Conservation (phyloP, 192 early-diverging fungal species). For the Entomortierella beljakovae region DNA sequence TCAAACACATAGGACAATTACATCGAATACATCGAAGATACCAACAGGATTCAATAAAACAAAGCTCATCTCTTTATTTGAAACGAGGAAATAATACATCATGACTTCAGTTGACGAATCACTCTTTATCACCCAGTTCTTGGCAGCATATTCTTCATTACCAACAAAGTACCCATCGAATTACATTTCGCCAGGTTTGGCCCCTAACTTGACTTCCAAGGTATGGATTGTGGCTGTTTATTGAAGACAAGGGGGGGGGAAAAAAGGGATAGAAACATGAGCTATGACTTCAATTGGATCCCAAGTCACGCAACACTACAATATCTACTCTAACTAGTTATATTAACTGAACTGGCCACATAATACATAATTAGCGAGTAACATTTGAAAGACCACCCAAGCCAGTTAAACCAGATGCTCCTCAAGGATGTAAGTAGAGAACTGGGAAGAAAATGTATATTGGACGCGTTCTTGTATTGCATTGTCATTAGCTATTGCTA, state of each 20-base stretch:
- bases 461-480: neutral
- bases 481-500: too few species aligned
- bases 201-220: slow-evolving; percentile 52
- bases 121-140: slow-evolving; percentile 50
- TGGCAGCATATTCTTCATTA: slow-evolving; percentile 31
- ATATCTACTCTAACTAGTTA: neutral
- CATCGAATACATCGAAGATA: too few species aligned
- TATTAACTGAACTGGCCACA: neutral
- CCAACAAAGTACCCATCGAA: slow-evolving; percentile 35
- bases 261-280: neutral
- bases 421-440: slow-evolving; percentile 31
- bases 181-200: slow-evolving; percentile 29
- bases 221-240: slow-evolving; percentile 19
- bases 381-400: slow-evolving; percentile 43
- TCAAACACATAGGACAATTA: too few species aligned
- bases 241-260: too few species aligned
- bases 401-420: slow-evolving; percentile 18
- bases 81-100: too few species aligned
- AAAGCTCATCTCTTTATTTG: too few species aligned
- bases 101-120: slow-evolving; percentile 52
- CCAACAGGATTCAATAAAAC: too few species aligned
- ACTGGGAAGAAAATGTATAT: neutral
- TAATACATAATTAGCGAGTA: slow-evolving; percentile 17
- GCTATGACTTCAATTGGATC: neutral
- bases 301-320: neutral